Base-by-base conservation (phyloP, 2,329 filamentous ascomycete species). In the Mycosphaerella sp. region DNA sequence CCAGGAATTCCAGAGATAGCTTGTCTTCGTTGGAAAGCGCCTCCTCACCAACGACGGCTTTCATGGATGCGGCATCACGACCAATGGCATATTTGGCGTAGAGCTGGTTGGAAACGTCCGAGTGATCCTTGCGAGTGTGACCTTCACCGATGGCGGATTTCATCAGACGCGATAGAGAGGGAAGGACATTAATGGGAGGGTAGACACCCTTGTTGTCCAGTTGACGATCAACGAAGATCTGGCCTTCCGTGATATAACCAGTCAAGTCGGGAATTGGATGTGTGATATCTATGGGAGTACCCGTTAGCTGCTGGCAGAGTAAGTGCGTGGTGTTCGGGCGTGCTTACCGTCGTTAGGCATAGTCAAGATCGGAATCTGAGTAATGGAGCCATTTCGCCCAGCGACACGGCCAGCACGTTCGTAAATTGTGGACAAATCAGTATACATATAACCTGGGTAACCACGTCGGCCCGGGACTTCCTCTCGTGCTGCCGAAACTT, bases 401-500 rank as follows among this genome's bases (percentile, higher is more conserved):
- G 89, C 79, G 44, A 98, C 93, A 86, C 93, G 93, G 68, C 93
- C 93, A 63, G 93, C 93, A 76, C 93, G 90, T 76, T 98, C 93
- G 79, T 98, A 98, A 66, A 98, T 96, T 68, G 93, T 98, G 54
- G 93, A 96, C 84, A 98, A 87, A 82, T 98, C 94, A 63, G 93
- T 98, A 79, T 98, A 98, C 93, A 98, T 98, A 81, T 98, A 98
- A 87, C 93, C 93, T 48, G 93, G 93, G 78, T 93, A 98, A 81
- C 93, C 93, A 84, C 93, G 91, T 72, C 93, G 91, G 79, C 93
- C 93, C 36, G 93, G 93, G 39, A 98, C 93, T 84, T 98, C 93
- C 80, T 98, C 93, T 76, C 93, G 84, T 47, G 93, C 93, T 49
- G 93, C 91, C 12, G 93, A 98, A 44, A 98, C 93, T 75, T 98